Base-by-base conservation (phyloP, 1,284 basidiomycete species). In the Apiotrichum sp. region DNA sequence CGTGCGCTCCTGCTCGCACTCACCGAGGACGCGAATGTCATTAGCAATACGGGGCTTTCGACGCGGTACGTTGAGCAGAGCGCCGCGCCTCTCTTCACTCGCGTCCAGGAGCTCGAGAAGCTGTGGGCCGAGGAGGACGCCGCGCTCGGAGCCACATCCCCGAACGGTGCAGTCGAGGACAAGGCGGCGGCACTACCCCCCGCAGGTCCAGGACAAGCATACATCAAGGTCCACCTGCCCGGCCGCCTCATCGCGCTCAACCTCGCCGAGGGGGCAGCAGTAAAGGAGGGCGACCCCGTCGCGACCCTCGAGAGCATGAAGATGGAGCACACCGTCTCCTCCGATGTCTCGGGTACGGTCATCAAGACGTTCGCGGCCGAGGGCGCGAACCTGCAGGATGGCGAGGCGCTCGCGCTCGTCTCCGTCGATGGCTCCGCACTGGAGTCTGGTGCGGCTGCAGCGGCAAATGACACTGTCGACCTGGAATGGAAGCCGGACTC, bases 301-400 rank as follows among this genome's bases (percentile, higher is more conserved):
- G 48, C 57, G 4, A 58, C 57, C 13, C 52, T 61, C 32, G 59
- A 61, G 49, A 56, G 54, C 50, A 61, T 61, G 59, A 61, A 61
- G 52, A 61, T 61, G 59, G 59, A 61, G 38, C 59, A 61, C 54
- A 58, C 56, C 3, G 59, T 61, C 11, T 49, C 52, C 4, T 50
- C 59, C 2, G 54, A 47, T 2, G 46, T 54, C 3, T 36, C 51
- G 0, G 59, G 59, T 6, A 54, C 38, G 9, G 52, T 61, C 6
- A 31, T 58, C 36, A 55, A 52, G 52, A 32, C 50, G 4, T 42
- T 53, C 16, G 56, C 47, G 3, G 34, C 39, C 9, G 48, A 53
- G 32, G 59, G 59, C 31, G 59, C 55, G 44, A 58, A 47, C 39
- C 55, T 61, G 11, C 45, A 55, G 32, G 59, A 61, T 22, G 59